Evolutionary conservation across 192 early-diverging fungal species (phyloP).

Genomic region (Funneliformis mosseae): DNA sequence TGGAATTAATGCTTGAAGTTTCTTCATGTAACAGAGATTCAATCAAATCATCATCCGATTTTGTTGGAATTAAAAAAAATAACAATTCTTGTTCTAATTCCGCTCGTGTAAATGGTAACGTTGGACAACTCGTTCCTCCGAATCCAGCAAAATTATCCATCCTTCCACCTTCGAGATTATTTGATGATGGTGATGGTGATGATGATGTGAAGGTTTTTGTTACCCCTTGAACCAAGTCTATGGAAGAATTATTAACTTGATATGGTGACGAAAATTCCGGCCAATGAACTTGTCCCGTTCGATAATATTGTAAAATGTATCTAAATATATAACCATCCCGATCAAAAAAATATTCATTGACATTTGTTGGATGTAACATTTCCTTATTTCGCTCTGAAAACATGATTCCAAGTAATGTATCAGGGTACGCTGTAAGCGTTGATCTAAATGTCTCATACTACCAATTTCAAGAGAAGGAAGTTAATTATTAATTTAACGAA

Average conservation of each 20-base stretch:
- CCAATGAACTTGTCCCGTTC: slow-evolving; percentile 23
- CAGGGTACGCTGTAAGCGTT: slow-evolving; percentile 20
- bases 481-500: not conserved
- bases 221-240: not conserved
- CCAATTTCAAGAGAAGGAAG: not conserved
- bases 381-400: slow-evolving; percentile 23
- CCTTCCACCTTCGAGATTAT: not conserved
- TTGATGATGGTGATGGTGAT: not conserved
- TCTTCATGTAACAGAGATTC: not conserved
- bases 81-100: slow-evolving; percentile 20
- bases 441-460: slow-evolving; percentile 19
- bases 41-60: not conserved
- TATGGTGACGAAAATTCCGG: not conserved
- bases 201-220: not conserved
- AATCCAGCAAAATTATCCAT: not conserved
- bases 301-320: slow-evolving; percentile 28
- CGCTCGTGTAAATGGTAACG: not conserved
- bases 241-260: not conserved
- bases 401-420: slow-evolving; percentile 27
- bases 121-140: not conserved
- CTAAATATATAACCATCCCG: slow-evolving; percentile 27
- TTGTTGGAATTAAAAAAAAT: slow-evolving; percentile 16
- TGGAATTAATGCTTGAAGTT: not conserved
- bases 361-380: slow-evolving; percentile 15
- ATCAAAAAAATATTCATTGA: slow-evolving; percentile 33